phyloP scores from a whole-genome alignment of 2,329 filamentous ascomycete genomes.

The Hypoxylon sp. region DNA sequence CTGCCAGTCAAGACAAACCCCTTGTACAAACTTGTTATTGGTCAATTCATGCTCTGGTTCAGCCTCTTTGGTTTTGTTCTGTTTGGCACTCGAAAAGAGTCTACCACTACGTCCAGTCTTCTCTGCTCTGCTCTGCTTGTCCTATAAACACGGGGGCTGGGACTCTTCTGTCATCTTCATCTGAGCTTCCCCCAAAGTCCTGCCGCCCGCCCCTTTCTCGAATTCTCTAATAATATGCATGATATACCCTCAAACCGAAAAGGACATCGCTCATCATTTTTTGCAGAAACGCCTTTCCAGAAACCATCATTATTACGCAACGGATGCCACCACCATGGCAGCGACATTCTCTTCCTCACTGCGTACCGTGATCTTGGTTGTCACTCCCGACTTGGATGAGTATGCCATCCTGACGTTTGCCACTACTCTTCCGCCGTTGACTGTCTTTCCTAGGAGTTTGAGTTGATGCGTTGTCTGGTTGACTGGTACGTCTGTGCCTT shows the following conservation, averaged over 20 bases:
- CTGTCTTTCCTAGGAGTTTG: slow-evolving; percentile 96
- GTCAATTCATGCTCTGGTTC: slow-evolving; percentile 32
- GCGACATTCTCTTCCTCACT: slow-evolving; percentile 95
- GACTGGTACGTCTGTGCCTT: slow-evolving; percentile 92
- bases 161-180: slow-evolving; percentile 12
- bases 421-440: slow-evolving; percentile 89
- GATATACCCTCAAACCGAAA: slow-evolving; percentile 47
- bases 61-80: slow-evolving; percentile 6
- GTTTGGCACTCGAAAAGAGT: slow-evolving; percentile 5
- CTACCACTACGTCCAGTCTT: slow-evolving; percentile 14
- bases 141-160: slow-evolving; percentile 34
- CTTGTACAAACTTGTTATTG: slow-evolving; percentile 15
- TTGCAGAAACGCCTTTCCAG: slow-evolving; percentile 54
- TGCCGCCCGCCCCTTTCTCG: slow-evolving; percentile 23
- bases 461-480: slow-evolving; percentile 93
- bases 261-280: slow-evolving; percentile 53
- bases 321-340: slow-evolving; percentile 84
- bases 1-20: background rate
- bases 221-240: slow-evolving; percentile 50
- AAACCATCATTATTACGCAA: slow-evolving; percentile 72
- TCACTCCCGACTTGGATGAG: slow-evolving; percentile 92
- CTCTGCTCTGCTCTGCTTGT: background rate
- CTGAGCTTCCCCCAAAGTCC: slow-evolving; percentile 17
- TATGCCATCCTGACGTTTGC: slow-evolving; percentile 93
- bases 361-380: slow-evolving; percentile 93